Percentiles rank a stretch among this genome's conserved stretches.
These are phyloP conservation scores for Nymphaea thermarum DNA, from an alignment of 164 flowering plant genomes.

Conservation along the genomic window DNA sequence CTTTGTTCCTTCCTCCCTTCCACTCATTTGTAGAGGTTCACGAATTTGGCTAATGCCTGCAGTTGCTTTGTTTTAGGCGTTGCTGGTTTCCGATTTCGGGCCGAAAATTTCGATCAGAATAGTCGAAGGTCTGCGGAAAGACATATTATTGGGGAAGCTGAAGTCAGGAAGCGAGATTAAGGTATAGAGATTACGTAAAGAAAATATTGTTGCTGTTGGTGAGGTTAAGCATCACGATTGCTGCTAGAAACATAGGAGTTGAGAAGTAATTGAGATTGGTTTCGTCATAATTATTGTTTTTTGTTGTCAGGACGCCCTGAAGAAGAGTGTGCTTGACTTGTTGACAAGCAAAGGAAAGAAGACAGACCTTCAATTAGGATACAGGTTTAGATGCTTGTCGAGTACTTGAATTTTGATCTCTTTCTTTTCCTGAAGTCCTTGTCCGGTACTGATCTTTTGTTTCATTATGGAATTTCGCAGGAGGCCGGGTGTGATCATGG, in stretches of 20 bases:
- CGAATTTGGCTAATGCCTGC: no score
- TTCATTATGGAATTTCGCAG: conserved; percentile 17
- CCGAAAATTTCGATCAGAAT: conserved; percentile 83
- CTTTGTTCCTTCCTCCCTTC: neutral
- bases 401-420: neutral
- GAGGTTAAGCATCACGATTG: no score
- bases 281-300: neutral
- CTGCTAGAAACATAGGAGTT: neutral
- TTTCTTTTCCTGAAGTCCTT: neutral
- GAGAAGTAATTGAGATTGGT: neutral
- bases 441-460: neutral
- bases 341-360: conserved; percentile 54
- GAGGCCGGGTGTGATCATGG: conserved; percentile 86
- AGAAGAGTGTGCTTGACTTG: conserved; percentile 66
- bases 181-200: conserved; percentile 19
- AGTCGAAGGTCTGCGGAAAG: conserved; percentile 77
- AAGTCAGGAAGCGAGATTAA: conserved; percentile 92
- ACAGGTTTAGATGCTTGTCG: conserved; percentile 36
- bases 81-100: conserved; percentile 93
- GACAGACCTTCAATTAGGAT: conserved; percentile 83
- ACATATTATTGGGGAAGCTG: conserved; percentile 79
- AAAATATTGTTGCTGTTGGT: no score
- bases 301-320: conserved; percentile 68
- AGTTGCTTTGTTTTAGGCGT: conserved; percentile 32
- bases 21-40: no score